These are phyloP conservation scores for Wickerhamomyces rabaulensis DNA, from an alignment of 805 yeast genomes.

Conservation along the genomic window DNA sequence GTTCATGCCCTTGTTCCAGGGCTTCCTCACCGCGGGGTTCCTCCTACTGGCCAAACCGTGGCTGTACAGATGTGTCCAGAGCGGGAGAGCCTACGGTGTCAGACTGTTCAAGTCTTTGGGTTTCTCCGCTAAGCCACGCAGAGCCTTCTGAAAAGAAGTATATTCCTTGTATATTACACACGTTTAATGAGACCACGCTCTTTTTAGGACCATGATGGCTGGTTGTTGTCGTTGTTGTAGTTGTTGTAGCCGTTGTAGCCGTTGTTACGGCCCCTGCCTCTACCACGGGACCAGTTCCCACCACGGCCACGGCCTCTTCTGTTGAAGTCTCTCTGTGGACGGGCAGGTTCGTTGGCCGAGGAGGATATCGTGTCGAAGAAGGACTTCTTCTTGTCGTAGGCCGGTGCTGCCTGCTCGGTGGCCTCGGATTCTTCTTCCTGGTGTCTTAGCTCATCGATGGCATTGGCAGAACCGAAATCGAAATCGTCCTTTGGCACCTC, in stretches of 20 bases:
- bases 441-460: conserved; percentile 24
- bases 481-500: conserved; percentile 54
- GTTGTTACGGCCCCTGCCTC: conserved; percentile 10
- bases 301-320: conserved; percentile 7
- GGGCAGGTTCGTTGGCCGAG: conserved; percentile 36
- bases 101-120: background rate
- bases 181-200: background rate
- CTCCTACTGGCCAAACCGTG: conserved; percentile 6
- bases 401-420: conserved; percentile 21
- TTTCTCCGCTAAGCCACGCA: background rate
- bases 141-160: background rate
- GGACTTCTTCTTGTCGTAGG: conserved; percentile 76
- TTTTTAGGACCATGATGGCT: conserved; percentile 5
- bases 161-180: background rate
- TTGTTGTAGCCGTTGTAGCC: background rate
- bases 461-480: conserved; percentile 72
- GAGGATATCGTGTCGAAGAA: conserved; percentile 86
- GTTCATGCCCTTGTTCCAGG: conserved; percentile 9
- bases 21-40: conserved; percentile 1
- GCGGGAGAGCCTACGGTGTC: background rate
- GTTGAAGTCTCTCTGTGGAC: conserved; percentile 23
- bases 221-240: background rate
- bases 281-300: conserved; percentile 6
- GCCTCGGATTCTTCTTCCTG: conserved; percentile 8
- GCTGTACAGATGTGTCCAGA: background rate